phyloP scores from a whole-genome alignment of 306 rosid species.

The Quercus gilva region DNA sequence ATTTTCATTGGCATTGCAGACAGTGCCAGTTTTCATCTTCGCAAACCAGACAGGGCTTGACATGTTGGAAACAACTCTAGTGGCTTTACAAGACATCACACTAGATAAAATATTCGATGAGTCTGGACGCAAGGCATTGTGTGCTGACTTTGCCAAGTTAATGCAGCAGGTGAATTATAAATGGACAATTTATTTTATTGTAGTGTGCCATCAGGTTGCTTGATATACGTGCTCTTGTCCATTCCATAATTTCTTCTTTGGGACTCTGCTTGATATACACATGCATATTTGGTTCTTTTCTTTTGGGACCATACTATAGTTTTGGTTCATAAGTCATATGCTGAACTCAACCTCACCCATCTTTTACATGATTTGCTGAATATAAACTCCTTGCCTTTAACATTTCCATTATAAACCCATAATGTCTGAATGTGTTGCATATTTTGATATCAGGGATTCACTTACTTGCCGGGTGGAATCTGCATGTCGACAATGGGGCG shows the following conservation, averaged over 20 bases:
- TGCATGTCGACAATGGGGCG: conserved; percentile 96
- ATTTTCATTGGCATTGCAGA: conserved; percentile 37
- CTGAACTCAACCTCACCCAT: background rate
- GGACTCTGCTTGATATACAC: too few species aligned
- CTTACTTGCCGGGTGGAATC: conserved; percentile 79
- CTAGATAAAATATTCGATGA: conserved; percentile 89
- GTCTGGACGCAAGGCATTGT: conserved; percentile 76
- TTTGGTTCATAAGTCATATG: too few species aligned
- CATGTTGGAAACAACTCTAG: conserved; percentile 93
- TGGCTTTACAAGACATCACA: conserved; percentile 91
- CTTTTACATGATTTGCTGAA: background rate
- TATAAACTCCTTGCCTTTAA: too few species aligned
- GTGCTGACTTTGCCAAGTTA: conserved; percentile 73
- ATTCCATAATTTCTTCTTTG: background rate
- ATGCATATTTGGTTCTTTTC: too few species aligned
- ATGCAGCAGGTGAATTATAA: conserved; percentile 70
- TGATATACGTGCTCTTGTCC: background rate
- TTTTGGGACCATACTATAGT: background rate
- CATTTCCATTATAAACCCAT: too few species aligned
- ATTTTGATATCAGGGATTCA: conserved; percentile 54
- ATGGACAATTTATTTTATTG: background rate
- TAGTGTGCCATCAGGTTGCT: background rate
- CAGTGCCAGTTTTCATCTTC: conserved; percentile 76
- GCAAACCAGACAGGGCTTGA: conserved; percentile 97
- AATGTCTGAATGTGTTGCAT: background rate